phyloP scores from a whole-genome alignment of 192 early-diverging fungal genomes.

The Backusella liffmaniae region DNA sequence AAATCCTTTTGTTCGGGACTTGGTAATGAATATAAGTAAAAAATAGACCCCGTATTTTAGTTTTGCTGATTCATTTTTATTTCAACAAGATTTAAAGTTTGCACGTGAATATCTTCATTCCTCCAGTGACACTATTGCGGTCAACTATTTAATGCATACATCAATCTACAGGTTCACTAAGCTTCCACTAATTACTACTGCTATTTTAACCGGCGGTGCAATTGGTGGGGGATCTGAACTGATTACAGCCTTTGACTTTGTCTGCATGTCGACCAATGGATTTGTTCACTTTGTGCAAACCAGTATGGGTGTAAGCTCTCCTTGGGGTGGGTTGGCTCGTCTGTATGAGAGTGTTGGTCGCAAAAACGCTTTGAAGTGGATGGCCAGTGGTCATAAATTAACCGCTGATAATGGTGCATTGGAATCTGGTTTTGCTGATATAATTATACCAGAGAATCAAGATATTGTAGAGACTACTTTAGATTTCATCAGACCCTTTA shows the following conservation, averaged over 20 bases:
- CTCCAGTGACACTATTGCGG: conserved; percentile 36
- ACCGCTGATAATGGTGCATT: conserved; percentile 29
- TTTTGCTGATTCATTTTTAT: neutral
- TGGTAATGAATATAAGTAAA: conserved; percentile 33
- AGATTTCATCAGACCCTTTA: conserved; percentile 42
- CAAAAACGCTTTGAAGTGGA: conserved; percentile 44
- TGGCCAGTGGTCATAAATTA: conserved; percentile 45
- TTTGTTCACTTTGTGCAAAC: conserved; percentile 53
- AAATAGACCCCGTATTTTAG: neutral
- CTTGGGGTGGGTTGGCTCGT: conserved; percentile 61
- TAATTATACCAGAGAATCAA: conserved; percentile 18
- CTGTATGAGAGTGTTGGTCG: conserved; percentile 45
- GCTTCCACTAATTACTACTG: conserved; percentile 59
- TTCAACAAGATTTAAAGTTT: conserved; percentile 45
- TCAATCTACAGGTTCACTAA: conserved; percentile 49
- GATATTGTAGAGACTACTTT: conserved; percentile 16
- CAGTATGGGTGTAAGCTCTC: conserved; percentile 59
- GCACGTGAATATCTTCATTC: conserved; percentile 47
- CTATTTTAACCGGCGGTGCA: conserved; percentile 59
- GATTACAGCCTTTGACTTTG: conserved; percentile 56
- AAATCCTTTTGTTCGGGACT: conserved; percentile 52
- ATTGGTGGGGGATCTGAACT: conserved; percentile 70
- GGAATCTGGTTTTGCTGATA: conserved; percentile 43
- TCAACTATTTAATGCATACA: conserved; percentile 62
- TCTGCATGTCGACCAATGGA: conserved; percentile 40